Conservation (phyloP, 148 eudicot species). For the Fagopyrum esculentum region DNA sequence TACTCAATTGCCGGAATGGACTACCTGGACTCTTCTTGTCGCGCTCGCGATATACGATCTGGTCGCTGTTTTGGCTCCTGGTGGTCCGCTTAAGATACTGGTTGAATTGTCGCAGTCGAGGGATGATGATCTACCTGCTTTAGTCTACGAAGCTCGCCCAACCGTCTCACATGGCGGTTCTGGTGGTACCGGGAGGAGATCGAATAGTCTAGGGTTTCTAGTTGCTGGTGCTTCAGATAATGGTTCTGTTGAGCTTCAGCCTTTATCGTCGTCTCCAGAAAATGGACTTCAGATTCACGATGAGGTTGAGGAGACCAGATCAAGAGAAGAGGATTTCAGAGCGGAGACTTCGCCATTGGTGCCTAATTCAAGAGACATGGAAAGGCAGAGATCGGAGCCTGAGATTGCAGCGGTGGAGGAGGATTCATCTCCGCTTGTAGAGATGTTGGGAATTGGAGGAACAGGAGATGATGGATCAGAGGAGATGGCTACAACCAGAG, state of each 20-base stretch:
- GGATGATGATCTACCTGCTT: conserved; percentile 85
- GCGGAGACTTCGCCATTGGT: conserved; percentile 38
- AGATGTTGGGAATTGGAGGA: conserved; percentile 20
- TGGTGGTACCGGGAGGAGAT: conserved; percentile 14
- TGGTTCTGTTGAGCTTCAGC: conserved; percentile 45
- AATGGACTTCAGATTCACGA: not conserved
- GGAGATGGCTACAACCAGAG: conserved; percentile 23
- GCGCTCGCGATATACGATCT: conserved; percentile 80
- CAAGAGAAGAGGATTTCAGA: conserved; percentile 3
- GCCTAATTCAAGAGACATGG: conserved; percentile 28
- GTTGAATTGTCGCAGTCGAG: conserved; percentile 71
- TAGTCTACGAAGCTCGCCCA: conserved; percentile 81
- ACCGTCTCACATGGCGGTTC: conserved; percentile 28
- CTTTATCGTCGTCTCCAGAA: conserved; percentile 7
- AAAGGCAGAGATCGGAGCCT: conserved; percentile 14
- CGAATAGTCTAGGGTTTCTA: conserved; percentile 41
- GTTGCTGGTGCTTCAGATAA: conserved; percentile 52
- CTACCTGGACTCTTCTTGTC: conserved; percentile 79
- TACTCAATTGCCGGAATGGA: conserved; percentile 93
- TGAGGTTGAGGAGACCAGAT: conserved; percentile 3
- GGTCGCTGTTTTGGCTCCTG: conserved; percentile 87
- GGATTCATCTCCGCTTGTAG: conserved; percentile 38
- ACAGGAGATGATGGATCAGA: conserved; percentile 23
- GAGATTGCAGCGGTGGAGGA: conserved; percentile 29
- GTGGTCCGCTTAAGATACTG: conserved; percentile 83